Base-by-base conservation (phyloP, 306 rosid genomes). In the Corylus americana region DNA sequence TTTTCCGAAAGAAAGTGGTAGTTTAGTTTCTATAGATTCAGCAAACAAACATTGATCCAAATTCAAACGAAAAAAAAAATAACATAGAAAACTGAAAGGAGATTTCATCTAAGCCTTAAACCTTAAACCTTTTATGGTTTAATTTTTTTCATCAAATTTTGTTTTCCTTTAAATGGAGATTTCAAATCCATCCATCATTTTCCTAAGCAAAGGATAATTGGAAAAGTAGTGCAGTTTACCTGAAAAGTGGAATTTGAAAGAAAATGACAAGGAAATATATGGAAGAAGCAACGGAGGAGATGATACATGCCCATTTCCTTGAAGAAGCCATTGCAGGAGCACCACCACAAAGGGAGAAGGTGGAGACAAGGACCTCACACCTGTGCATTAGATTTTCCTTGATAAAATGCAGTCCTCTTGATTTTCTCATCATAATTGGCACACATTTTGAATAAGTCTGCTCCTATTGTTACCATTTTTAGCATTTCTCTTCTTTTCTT, bases 221-320 rank as follows among this genome's bases (percentile, higher is more conserved):
- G 20, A 72, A 39, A 48, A 76, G 2, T 20, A 31, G 14, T 20
- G 76, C 50, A 7, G 51, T 67, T 80, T 84, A 92, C 98, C 98
- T 92, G 94, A 92, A 94, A 85, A 94, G 86, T 72, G 97, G 98
- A 73, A 92, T 68, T 84, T 94, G 98, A 74, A 88, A 82, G 79
- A 94, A 75, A 86, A 94, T 87, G 83, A 92, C 51, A 6, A 89
- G 74, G 80, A 93, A 93, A 87, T 86, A 91, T 5, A 74, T 73
- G 22, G 59, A 76, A 71, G 89, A 93, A 22, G 97, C 89, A 78
- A 85, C 18, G 76, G 85, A 78, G 68, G 89, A 85, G 42, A 92
- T 84, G 74, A 76, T 74, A 69, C 31, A 74, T 29, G 97, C 90
- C 89, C 87, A 85, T 94, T 80, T 83, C 83, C 64, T 91, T 20